phyloP scores from a whole-genome alignment of 202 grass and related monocot species.

The Cymbopogon flexuosus region DNA sequence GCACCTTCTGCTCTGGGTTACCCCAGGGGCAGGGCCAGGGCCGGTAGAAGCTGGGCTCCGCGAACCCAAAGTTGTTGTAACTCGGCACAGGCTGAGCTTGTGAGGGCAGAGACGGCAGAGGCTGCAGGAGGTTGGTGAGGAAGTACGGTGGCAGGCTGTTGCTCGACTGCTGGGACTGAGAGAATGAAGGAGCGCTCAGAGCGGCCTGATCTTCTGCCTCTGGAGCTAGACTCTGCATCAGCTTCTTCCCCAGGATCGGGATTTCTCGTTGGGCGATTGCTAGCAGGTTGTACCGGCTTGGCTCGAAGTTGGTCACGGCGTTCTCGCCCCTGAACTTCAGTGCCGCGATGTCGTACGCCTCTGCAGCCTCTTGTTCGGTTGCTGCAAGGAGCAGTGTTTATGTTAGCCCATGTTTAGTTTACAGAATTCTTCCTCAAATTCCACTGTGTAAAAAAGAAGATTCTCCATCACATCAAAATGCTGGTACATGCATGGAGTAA shows the following conservation, averaged over 20 bases:
- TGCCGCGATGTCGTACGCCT: constrained; percentile 80
- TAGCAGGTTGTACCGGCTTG: constrained; percentile 73
- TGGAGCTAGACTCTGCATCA: constrained; percentile 26
- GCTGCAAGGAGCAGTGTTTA: constrained; percentile 38
- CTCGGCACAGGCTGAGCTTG: constrained; percentile 21
- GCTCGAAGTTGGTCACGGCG: constrained; percentile 82
- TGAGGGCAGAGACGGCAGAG: constrained; percentile 18
- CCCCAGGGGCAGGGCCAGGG: not conserved
- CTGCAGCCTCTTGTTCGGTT: constrained; percentile 83
- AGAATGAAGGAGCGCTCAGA: constrained; percentile 10
- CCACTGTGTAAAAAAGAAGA: too few relatives aligned
- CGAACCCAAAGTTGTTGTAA: constrained; percentile 27
- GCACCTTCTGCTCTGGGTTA: constrained; percentile 40
- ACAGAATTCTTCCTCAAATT: too few relatives aligned
- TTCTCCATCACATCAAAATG: too few relatives aligned
- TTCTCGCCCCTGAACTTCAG: constrained; percentile 84
- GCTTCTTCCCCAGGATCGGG: constrained; percentile 52
- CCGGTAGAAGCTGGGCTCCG: constrained; percentile 36
- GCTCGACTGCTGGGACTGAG: constrained; percentile 26
- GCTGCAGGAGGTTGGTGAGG: constrained; percentile 47
- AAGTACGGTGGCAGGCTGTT: constrained; percentile 31
- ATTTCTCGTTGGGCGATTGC: constrained; percentile 57
- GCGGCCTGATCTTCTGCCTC: constrained; percentile 17
- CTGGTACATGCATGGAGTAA: too few relatives aligned
- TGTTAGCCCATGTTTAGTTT: too few relatives aligned